Conservation (phyloP, 1,284 basidiomycete species). For the Singerocomus inundabilis region DNA sequence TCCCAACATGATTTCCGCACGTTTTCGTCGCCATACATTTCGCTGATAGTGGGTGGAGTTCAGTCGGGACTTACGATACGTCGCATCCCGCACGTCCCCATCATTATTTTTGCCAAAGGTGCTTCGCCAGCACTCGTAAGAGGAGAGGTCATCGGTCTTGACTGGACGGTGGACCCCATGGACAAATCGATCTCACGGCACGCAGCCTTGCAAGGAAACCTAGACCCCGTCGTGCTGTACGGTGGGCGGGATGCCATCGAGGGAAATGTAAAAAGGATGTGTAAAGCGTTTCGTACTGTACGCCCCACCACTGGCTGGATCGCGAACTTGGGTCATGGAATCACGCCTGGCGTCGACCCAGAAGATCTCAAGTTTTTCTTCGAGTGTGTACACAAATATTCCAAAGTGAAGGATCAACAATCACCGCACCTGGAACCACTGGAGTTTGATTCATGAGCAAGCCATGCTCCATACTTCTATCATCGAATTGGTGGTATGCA, state of each 20-base stretch:
- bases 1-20: slow-evolving; percentile 79
- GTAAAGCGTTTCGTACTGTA: slow-evolving; percentile 66
- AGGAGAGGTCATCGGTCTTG: slow-evolving; percentile 86
- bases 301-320: slow-evolving; percentile 77
- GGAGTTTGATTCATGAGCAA: slow-evolving; percentile 1
- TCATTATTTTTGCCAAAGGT: slow-evolving; percentile 92
- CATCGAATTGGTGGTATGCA: slow-evolving; percentile 23
- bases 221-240: slow-evolving; percentile 88
- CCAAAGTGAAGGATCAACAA: slow-evolving; percentile 29
- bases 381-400: slow-evolving; percentile 88
- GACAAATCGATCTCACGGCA: slow-evolving; percentile 38
- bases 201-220: slow-evolving; percentile 90
- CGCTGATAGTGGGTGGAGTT: slow-evolving; percentile 64
- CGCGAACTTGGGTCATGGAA: slow-evolving; percentile 95
- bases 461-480: slow-evolving; percentile 12
- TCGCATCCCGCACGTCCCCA: slow-evolving; percentile 61
- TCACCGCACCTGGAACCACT: too few species aligned
- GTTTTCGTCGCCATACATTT: slow-evolving; percentile 72
- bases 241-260: slow-evolving; percentile 90
- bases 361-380: slow-evolving; percentile 90
- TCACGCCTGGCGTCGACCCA: slow-evolving; percentile 93
- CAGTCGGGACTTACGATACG: slow-evolving; percentile 55
- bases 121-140: slow-evolving; percentile 75
- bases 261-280: slow-evolving; percentile 81
- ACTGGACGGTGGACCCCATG: slow-evolving; percentile 82